Evolutionary conservation across 805 yeast species (phyloP), one percentile per base, ranked within the genome.

Genomic region (Kuraishia molischiana): DNA sequence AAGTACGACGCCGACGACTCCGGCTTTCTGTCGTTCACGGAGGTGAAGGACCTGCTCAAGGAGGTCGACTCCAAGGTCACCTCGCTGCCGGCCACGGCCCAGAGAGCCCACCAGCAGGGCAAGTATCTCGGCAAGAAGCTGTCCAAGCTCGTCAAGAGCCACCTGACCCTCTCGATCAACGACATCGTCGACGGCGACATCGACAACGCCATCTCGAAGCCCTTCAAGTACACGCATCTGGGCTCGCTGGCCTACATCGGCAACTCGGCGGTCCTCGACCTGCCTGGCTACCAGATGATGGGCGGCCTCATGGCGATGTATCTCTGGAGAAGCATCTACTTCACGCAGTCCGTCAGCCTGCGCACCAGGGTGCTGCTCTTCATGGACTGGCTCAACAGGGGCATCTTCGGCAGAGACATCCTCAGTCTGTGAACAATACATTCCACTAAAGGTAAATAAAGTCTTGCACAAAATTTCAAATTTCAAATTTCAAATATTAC

Each of bases 261-360:
- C 43, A 78, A 77, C 51, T 75, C 79, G 36, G 85, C 85, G 2
- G 83, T 77, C 20, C 77, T 78, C 52, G 85, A 78, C 52, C 52
- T 74, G 39, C 76, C 77, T 24, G 74, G 74, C 15, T 72, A 72
- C 48, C 64, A 78, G 24, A 68, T 74, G 42, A 74, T 77, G 42
- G 82, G 84, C 41, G 85, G 84, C 2, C 53, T 78, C 36, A 54
- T 77, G 30, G 84, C 84, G n/a, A 74, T 79, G 77, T 79, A 79
- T 52, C 56, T 78, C 38, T 78, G 85, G 85, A 71, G 85, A 62
- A 69, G 79, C 36, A 80, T 75, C 21, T 78, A 78, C 56, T 78
- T 77, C 57, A 72, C 82, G 24, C 81, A 78, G 53, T 69, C 79
- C 37, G 84, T 79, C 29, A 72, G 81, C 41, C 54, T 74, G 49